phyloP scores from a whole-genome alignment of 495 filamentous ascomycete genomes.

The Tuber calosporum region DNA sequence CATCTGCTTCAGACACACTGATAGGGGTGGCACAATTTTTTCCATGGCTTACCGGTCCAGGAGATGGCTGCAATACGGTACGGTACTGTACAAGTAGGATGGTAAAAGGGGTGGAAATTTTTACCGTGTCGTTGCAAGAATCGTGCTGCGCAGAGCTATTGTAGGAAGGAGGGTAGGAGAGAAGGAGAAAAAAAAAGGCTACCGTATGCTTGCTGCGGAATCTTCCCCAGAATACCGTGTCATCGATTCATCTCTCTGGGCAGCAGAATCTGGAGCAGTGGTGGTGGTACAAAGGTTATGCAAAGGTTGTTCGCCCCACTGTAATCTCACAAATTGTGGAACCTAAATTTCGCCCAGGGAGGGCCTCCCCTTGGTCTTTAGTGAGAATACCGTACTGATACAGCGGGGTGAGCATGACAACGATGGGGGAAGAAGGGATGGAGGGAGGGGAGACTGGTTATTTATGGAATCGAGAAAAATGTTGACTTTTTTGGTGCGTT shows the following conservation, averaged over 20 bases:
- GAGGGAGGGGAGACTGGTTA: not conserved
- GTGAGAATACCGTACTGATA: not conserved
- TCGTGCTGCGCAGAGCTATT: not conserved
- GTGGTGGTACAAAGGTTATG: slow-evolving; percentile 1
- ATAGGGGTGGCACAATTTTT: not conserved
- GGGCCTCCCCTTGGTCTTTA: not conserved
- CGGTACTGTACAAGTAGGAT: not conserved
- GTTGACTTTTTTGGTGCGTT: not conserved
- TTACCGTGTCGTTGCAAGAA: not conserved
- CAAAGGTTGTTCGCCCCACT: not conserved
- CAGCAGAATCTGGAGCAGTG: not conserved
- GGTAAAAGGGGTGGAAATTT: not conserved
- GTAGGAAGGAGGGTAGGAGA: not conserved
- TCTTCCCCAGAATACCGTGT: not conserved
- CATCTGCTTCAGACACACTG: not conserved
- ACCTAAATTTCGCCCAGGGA: not conserved
- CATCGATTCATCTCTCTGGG: not conserved
- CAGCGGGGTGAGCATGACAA: not conserved
- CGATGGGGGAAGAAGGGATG: not conserved
- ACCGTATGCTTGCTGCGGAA: not conserved
- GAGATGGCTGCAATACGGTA: not conserved
- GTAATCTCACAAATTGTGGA: not conserved
- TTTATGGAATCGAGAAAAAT: not conserved
- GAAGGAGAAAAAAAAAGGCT: not conserved
- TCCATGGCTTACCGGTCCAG: not conserved